These are phyloP conservation scores for Trichodelitschia bisporula DNA, from an alignment of 495 filamentous ascomycete genomes.

Conservation along the genomic window DNA sequence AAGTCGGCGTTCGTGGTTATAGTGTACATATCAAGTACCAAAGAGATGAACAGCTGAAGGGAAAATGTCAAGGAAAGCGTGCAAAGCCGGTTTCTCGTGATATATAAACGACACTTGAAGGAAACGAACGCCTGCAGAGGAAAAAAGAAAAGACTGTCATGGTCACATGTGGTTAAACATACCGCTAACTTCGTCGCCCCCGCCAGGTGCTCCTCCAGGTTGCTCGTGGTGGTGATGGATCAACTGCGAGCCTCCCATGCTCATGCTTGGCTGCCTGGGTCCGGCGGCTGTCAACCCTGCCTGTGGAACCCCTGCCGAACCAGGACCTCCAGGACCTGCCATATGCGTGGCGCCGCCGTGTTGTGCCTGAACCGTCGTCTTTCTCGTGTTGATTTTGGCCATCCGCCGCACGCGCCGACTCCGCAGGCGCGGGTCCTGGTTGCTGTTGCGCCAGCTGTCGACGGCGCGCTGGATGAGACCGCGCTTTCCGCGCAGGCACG, in stretches of 20 bases:
- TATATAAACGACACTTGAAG: no score
- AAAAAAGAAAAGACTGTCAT: background rate
- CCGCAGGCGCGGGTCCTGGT: slow-evolving; percentile 74
- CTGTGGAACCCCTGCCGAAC: slow-evolving; percentile 14
- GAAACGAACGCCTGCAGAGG: no score
- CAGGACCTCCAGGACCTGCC: slow-evolving; percentile 24
- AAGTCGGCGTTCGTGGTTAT: slow-evolving; percentile 26
- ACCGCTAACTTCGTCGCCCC: slow-evolving; percentile 73
- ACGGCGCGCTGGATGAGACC: slow-evolving; percentile 92
- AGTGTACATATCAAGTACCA: slow-evolving; percentile 16
- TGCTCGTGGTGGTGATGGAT: slow-evolving; percentile 58
- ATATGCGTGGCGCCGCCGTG: slow-evolving; percentile 23
- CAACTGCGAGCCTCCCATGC: slow-evolving; percentile 39
- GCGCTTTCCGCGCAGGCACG: slow-evolving; percentile 70
- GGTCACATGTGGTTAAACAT: slow-evolving; percentile 37
- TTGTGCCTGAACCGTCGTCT: slow-evolving; percentile 24
- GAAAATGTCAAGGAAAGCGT: no score
- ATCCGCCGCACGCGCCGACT: slow-evolving; percentile 78
- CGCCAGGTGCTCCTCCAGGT: slow-evolving; percentile 36
- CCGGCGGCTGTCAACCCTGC: slow-evolving; percentile 9
- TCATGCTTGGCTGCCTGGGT: slow-evolving; percentile 16
- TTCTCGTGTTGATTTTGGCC: slow-evolving; percentile 82
- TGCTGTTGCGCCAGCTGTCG: slow-evolving; percentile 97
- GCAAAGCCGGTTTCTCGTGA: no score
- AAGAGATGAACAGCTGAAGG: slow-evolving; percentile 9